Evolutionary conservation across 345 rosid genomes (phyloP), one percentile per base, ranked within the genome.

Genomic region (Rubroshorea leprosula): DNA sequence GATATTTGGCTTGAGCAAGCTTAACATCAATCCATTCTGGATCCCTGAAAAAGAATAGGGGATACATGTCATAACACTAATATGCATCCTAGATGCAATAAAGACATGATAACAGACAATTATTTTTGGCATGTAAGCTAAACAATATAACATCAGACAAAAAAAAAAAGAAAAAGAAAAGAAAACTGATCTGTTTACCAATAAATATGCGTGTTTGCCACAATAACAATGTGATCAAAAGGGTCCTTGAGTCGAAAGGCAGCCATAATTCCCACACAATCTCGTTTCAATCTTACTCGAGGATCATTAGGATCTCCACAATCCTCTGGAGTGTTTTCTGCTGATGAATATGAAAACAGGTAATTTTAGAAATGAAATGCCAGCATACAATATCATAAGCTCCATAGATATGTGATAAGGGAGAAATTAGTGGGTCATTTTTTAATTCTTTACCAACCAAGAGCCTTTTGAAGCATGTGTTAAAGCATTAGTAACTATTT

Each of bases 1-100:
- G 92, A 76, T 87, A 80, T 14, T 79, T 89, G 57, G 97, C 96
- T 74, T 93, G 99, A 23, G 97, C 96, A 57, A 93, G 96, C 85
- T 93, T 89, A 51, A 89, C 96, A 70, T 93, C 97, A 45, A 85
- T 89, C 80, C 80, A 79, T 62, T 79, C 78, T 35, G 96, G 99
- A 76, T 93, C 99, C 97, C 97, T 93, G 80, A 39, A 58, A 51
- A 41, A 62, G 25, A 60, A 59, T 13, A 67, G 27, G 23, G 21
- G 57, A 57, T 23, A 25, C 59, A 44, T 27, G 54, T 38, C 54
- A 35, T 41, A 6, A 15, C 31, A 16, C 18, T 56, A 11, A 38
- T 23, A 29, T 13, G 1, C 12, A 29, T 58, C 51, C 23, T 51
- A 51, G 35, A 64, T 24, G 25, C 11, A 55, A 29, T 5, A 29